These are phyloP conservation scores for Kuraishia hungarica DNA, from an alignment of 805 yeast genomes.

Conservation along the genomic window DNA sequence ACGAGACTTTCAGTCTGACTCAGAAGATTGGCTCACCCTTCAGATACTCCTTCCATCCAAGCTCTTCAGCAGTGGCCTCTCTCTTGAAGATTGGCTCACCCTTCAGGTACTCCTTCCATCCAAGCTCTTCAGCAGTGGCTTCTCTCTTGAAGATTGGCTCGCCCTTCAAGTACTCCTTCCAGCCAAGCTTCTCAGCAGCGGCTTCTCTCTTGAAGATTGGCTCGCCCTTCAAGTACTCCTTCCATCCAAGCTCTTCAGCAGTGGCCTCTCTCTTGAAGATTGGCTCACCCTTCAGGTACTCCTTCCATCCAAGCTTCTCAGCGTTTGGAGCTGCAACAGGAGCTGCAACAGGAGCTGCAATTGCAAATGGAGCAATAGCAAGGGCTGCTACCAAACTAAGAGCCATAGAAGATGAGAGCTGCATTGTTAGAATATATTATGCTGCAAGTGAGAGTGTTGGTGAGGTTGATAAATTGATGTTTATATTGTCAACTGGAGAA, in stretches of 20 bases:
- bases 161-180: neutral
- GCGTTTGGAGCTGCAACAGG: slow-evolving; percentile 14
- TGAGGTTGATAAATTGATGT: neutral
- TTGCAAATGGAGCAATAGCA: neutral
- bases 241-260: slow-evolving; percentile 4
- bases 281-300: slow-evolving; percentile 5
- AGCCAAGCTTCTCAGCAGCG: slow-evolving; percentile 2
- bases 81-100: slow-evolving; percentile 2
- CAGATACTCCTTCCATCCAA: slow-evolving; percentile 1
- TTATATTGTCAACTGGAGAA: neutral
- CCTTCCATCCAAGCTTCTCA: slow-evolving; percentile 3
- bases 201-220: slow-evolving; percentile 13
- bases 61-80: slow-evolving; percentile 7
- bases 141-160: slow-evolving; percentile 12
- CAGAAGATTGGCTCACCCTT: slow-evolving; percentile 2
- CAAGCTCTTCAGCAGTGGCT: slow-evolving; percentile 7
- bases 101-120: neutral
- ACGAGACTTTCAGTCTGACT: neutral
- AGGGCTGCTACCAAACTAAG: slow-evolving; percentile 1
- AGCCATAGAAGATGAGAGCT: slow-evolving; percentile 6
- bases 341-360: slow-evolving; percentile 10
- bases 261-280: slow-evolving; percentile 13
- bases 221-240: slow-evolving; percentile 1
- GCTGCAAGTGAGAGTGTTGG: neutral
- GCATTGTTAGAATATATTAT: neutral